Base-by-base conservation (phyloP, 441 rosid genomes). In the Hypseocharis bilobata region DNA sequence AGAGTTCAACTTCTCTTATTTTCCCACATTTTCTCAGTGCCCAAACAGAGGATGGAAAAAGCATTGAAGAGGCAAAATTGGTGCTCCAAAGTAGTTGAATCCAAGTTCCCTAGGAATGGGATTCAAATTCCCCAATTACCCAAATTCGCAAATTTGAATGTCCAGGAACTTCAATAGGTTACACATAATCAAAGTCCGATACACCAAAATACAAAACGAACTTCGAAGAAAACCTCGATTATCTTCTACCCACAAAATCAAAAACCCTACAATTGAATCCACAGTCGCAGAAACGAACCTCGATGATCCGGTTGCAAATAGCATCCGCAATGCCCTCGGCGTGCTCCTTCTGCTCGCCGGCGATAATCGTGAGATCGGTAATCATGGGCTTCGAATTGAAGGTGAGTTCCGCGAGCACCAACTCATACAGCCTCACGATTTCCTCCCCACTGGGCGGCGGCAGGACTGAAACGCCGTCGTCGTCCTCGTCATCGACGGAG, bases 311-410 rank as follows among this genome's bases (percentile, higher is more conserved):
- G 6, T 83, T 80, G 67, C 97, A 91, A 58, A 93, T 87, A 63
- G 89, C 92, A 49, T 84, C 84, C 4, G 99, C 97, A 72, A 93
- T 88, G 66, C 99, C 97, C 72, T 76, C 85, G 0, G 82, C 89
- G 10, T 93, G 84, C 68, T 80, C 93, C 70, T 84, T 76, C 71
- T 82, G 96, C 60, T 93, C 99, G 17, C 92, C 99, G 5, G 99
- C 97, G 57, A 93, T 81, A 61, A 91, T 91, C 1, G 99, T 93
- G 76, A 93, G 95, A 82, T 93, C 99, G 60, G 95, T 93, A 73
- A 93, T 93, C 19, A 88, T 80, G 60, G 99, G 99, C 82, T 93
- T 93, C 23, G 97, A 91, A 84, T 91, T 93, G 78, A 93, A 79
- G 49, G 87, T 81, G 29, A 91, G 79, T 34, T 93, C 99, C 4